phyloP scores from a whole-genome alignment of 1,284 basidiomycete genomes.

The Ceratobasidium sp. region DNA sequence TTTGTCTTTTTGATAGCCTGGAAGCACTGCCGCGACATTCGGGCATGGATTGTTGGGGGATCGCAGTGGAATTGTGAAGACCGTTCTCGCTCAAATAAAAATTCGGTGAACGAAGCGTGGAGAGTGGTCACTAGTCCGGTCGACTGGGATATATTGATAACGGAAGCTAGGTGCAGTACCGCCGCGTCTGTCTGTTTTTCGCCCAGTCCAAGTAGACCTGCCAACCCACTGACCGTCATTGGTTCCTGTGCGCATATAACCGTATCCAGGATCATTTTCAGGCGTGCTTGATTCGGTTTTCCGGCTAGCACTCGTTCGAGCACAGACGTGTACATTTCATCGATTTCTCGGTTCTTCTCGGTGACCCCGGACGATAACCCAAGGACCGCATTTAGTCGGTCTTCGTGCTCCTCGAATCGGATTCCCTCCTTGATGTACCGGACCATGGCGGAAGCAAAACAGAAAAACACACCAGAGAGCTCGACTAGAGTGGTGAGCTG shows the following conservation, averaged over 20 bases:
- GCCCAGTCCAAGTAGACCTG: background rate
- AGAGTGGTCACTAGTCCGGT: background rate
- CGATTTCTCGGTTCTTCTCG: background rate
- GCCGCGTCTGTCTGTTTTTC: no score
- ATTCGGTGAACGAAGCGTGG: conserved; percentile 13
- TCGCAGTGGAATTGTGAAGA: conserved; percentile 12
- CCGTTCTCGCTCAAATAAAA: background rate
- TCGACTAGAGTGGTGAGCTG: background rate
- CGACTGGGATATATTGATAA: background rate
- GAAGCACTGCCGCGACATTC: background rate
- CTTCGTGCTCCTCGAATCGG: background rate
- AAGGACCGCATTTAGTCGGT: background rate
- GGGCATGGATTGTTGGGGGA: background rate
- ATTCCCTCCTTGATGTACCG: background rate
- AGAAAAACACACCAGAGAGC: background rate
- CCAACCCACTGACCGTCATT: background rate
- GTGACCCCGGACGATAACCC: no score
- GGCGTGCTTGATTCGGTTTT: background rate
- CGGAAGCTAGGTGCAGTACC: background rate
- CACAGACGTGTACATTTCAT: background rate
- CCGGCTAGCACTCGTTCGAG: background rate
- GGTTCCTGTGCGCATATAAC: no score
- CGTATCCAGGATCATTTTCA: background rate
- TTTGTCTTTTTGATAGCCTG: background rate
- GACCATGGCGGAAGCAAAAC: background rate